A percentile compares a stretch with the other conserved stretches of the same genome.
Conservation (phyloP, 768 basidiomycete species). For the Amanita rubescens region DNA sequence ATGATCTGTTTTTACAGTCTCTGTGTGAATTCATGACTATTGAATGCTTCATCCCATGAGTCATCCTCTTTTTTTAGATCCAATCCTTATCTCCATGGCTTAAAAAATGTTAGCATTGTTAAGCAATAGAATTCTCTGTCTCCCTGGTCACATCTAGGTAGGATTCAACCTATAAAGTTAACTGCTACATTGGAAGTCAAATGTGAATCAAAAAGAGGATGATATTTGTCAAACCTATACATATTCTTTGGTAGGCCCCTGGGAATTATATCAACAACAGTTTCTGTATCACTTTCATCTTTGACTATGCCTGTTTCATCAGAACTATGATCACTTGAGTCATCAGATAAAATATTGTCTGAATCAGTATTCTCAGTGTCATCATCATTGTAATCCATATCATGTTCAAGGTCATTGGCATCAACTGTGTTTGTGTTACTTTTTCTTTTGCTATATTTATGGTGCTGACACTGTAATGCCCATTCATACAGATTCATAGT, state of each 20-base stretch:
- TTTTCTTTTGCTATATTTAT: slow-evolving; percentile 2
- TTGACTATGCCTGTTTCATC: no score
- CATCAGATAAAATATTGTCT: no score
- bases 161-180: slow-evolving; percentile 17
- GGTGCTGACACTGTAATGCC: slow-evolving; percentile 12
- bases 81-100: slow-evolving; percentile 1
- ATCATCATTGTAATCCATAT: no score
- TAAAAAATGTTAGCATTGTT: no score
- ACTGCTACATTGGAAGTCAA: slow-evolving; percentile 10
- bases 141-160: slow-evolving; percentile 20
- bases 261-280: neutral
- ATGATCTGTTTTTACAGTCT: slow-evolving; percentile 14
- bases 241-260: slow-evolving; percentile 18
- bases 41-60: slow-evolving; percentile 19
- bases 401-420: neutral
- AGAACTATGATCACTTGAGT: no score
- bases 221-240: slow-evolving; percentile 19
- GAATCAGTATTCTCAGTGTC: no score
- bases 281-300: no score
- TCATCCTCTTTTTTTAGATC: slow-evolving; percentile 14
- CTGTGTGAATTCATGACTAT: slow-evolving; percentile 8
- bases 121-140: neutral
- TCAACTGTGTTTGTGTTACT: neutral
- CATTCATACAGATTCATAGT: slow-evolving; percentile 23
- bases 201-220: neutral